Evolutionary conservation across 2,329 filamentous ascomycete genomes (phyloP), one percentile per base, ranked within the genome.

Genomic region (Malbranchea cinnamomea): DNA sequence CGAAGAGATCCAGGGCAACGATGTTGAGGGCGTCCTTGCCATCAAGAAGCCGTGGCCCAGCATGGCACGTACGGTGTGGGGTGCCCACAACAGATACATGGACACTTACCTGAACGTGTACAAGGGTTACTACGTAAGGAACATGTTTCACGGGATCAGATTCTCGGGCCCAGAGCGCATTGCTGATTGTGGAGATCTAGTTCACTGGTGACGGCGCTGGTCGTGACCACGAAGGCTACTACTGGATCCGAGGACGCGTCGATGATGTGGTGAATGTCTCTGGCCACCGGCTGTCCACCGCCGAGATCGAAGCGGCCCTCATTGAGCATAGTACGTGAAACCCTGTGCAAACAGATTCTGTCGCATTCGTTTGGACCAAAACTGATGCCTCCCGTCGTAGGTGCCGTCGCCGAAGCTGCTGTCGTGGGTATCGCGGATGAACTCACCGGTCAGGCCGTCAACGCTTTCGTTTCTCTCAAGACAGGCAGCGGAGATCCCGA

Each of bases 1-100:
- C 37, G 76, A 89, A 47, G 89, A 95, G 62, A 78, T 95, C 41
- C 68, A 78, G 47, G 89, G 89, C 36, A 95, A 95, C 55, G 84
- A 95, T 54, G 87, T 95, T 35, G 89, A 98, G 62, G 89, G 89
- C 54, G 87, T 95, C 17, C 65, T 98, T 36, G 84, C 82, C 29
- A 92, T 98, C 67, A 95, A 93, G 71, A 82, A 95, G 62, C 66
- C 89, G 33, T 98, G 89, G 89, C 89, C 89, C 14, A 93, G 83
- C 57, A 95, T 98, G 85, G 83, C 87, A 30, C 80, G 89, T 42
- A 98, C 89, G 15, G 87, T 98, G 40, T 98, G 84, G 75, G 87
- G 87, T 43, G 84, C 85, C 22, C 89, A 98, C 67, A 89, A 91
- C 71, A 75, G 89, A 50, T 98, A 94, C 58, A 87, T 94, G 83